Percentiles rank a stretch among this genome's conserved stretches.
phyloP scores from a whole-genome alignment of 2,329 filamentous ascomycete genomes.

The Xylaria arbuscula region DNA sequence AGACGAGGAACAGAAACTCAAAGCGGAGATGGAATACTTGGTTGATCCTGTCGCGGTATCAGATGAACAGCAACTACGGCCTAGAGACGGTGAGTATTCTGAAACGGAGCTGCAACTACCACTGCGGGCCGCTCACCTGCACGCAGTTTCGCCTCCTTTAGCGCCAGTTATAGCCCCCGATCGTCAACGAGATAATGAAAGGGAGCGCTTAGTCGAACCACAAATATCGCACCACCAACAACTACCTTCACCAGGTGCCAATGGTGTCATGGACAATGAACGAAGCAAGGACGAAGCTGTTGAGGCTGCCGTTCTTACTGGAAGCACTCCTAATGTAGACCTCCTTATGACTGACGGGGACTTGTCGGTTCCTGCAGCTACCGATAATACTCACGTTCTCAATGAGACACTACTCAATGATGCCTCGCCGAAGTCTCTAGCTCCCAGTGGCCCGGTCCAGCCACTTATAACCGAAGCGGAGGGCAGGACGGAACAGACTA shows the following conservation, averaged over 20 bases:
- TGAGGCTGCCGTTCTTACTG: conserved; percentile 29
- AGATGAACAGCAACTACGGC: conserved; percentile 29
- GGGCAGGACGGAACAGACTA: not conserved
- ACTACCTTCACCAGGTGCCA: not conserved
- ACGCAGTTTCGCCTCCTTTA: conserved; percentile 9
- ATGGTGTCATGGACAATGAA: conserved; percentile 15
- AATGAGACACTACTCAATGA: conserved; percentile 5
- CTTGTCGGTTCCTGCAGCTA: not conserved
- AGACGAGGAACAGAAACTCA: conserved; percentile 51
- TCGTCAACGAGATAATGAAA: conserved; percentile 7
- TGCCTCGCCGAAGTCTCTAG: not conserved
- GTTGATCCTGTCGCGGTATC: conserved; percentile 40
- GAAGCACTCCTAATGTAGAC: conserved; percentile 25
- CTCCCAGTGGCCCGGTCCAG: conserved; percentile 10
- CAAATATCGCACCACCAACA: not conserved
- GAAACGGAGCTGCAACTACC: conserved; percentile 1
- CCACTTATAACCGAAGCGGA: conserved; percentile 6
- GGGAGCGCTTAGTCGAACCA: not conserved
- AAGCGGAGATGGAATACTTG: conserved; percentile 51
- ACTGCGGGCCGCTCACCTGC: conserved; percentile 6
- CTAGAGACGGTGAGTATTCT: conserved; percentile 36
- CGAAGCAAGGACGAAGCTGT: conserved; percentile 30
- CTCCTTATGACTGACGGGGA: conserved; percentile 22
- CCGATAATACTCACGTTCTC: not conserved
- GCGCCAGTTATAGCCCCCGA: not conserved